Evolutionary conservation across 371 early-diverging fungal genomes (phyloP), one percentile per base, ranked within the genome.

Genomic region (Actinomucor elegans): DNA sequence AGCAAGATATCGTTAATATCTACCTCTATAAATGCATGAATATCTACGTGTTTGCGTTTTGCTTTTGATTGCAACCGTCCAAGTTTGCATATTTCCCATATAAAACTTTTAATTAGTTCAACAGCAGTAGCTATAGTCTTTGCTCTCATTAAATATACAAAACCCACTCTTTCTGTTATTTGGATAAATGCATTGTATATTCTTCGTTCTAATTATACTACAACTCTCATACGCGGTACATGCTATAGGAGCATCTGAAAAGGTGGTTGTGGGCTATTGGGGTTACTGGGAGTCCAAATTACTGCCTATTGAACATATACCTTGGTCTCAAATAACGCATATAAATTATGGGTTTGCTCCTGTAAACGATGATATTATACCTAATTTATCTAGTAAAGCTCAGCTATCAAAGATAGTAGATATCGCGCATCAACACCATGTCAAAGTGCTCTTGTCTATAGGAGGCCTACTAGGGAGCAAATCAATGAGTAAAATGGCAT

Each of bases 381-480:
- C 62, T 33, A 34, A 27, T 6, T 15, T 61, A 14, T 34, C 27
- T 14, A 47, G 52, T 33, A 35, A 44, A 26, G 52, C 45, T 1
- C 58, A 58, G 12, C 14, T 67, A 11, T 56, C 56, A 2, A 64
- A 59, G 23, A 27, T 51, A 17, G 58, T 57, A 9, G 46, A 51
- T 11, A 59, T 66, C 10, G 85, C 83, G 3, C 83, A 75, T 49
- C 66, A 66, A 9, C 60, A 65, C 11, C 55, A 65, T 17, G 67
- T 71, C 50, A 86, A 86, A 52, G 66, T 77, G 0, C 50, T 79
- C 0, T 45, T 85, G 3, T 75, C 79, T 7, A 50, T 85, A 17
- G 86, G 93, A 34, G 92, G 92, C 3, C 89, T 89, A 86, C 77
- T 79, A 32, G 89, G 87, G 8, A 37, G 58, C 18, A 45, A 26